phyloP scores from a whole-genome alignment of 129 eudicot species.

The Artemisia argyi region DNA sequence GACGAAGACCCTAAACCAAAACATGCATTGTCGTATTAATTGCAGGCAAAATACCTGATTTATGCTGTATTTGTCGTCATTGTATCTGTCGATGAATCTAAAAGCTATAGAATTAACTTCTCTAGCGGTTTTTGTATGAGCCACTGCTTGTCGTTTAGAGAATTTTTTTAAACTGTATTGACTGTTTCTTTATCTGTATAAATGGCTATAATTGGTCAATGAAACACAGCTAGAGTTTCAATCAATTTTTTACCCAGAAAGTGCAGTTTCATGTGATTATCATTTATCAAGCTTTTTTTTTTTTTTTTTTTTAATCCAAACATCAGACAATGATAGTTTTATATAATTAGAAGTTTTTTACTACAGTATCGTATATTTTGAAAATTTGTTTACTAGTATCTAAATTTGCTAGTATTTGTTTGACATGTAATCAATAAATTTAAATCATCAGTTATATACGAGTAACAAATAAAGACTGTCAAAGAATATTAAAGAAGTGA shows the following conservation, averaged over 20 bases:
- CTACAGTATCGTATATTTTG: background rate
- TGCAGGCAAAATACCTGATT: background rate
- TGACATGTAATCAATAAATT: background rate
- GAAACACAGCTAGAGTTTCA: too few species aligned
- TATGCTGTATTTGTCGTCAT: background rate
- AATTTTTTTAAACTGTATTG: background rate
- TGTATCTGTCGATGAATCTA: background rate
- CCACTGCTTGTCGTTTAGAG: too few species aligned
- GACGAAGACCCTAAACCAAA: conserved; percentile 18
- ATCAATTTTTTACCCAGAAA: too few species aligned
- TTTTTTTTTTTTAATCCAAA: too few species aligned
- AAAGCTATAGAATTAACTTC: conserved; percentile 5
- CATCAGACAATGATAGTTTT: too few species aligned
- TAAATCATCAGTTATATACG: background rate
- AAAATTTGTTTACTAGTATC: too few species aligned
- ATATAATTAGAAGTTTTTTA: background rate
- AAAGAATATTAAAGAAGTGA: conserved; percentile 25
- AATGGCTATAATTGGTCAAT: background rate
- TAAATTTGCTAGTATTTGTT: too few species aligned
- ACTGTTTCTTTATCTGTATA: background rate
- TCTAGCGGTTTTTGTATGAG: conserved; percentile 5
- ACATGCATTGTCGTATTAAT: conserved; percentile 6
- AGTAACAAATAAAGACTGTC: background rate
- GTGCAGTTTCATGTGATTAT: too few species aligned
- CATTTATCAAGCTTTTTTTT: too few species aligned